Percentiles rank a stretch among this genome's conserved stretches.
Conservation (phyloP, 257 asterid genomes). For the Oldenlandia corymbosa region DNA sequence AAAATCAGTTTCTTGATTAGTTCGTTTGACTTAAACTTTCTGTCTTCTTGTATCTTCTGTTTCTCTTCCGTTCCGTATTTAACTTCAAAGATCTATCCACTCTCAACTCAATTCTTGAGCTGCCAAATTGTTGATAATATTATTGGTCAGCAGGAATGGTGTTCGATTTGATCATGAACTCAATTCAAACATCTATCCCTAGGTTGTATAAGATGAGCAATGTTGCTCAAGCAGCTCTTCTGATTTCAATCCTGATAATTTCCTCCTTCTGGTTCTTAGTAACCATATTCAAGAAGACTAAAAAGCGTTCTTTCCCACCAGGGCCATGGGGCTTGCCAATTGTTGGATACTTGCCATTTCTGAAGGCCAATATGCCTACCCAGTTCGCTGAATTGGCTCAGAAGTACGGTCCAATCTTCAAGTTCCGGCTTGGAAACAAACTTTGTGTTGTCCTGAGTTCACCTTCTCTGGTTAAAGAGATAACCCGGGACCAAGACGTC, state of each 20-base stretch:
- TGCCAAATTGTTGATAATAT: not conserved
- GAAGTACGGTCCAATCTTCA: slow-evolving; percentile 25
- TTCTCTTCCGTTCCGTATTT: too few species aligned
- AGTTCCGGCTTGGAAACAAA: slow-evolving; percentile 33
- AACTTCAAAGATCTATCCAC: too few species aligned
- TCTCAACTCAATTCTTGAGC: too few species aligned
- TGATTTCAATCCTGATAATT: not conserved
- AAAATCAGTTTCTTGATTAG: too few species aligned
- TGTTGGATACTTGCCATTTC: slow-evolving; percentile 39
- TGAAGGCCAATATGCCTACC: slow-evolving; percentile 35
- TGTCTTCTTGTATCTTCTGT: too few species aligned
- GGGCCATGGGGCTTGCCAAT: slow-evolving; percentile 47
- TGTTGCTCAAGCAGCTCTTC: not conserved
- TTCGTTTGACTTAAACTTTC: too few species aligned
- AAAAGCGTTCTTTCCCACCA: slow-evolving; percentile 13
- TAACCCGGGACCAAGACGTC: slow-evolving; percentile 32
- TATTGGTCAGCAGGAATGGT: not conserved
- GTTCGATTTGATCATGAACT: not conserved
- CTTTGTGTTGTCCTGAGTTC: slow-evolving; percentile 30
- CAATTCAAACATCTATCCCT: not conserved
- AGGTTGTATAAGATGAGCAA: not conserved
- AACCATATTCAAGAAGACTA: not conserved
- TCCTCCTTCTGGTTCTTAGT: not conserved
- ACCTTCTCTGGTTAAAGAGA: slow-evolving; percentile 26
- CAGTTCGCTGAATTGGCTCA: slow-evolving; percentile 28